These are phyloP conservation scores for Chaetomiaceae sp. DNA, from an alignment of 2,329 filamentous ascomycete species.

Conservation along the genomic window DNA sequence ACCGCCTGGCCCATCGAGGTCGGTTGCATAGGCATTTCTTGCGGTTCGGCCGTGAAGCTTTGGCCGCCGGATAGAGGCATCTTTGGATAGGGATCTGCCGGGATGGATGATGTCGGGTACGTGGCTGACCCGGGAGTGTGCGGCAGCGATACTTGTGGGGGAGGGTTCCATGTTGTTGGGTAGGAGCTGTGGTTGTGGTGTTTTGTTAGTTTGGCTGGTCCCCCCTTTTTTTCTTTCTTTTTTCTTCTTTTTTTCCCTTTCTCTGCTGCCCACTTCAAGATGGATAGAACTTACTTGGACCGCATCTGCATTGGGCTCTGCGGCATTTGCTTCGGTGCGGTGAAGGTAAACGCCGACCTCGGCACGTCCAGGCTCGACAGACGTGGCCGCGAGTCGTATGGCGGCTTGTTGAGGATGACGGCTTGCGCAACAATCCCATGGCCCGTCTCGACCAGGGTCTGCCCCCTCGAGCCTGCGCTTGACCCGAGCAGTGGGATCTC, in stretches of 20 bases:
- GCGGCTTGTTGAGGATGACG: conserved; percentile 45
- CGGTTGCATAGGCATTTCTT: conserved; percentile 51
- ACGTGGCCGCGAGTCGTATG: conserved; percentile 50
- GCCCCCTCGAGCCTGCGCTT: conserved; percentile 72
- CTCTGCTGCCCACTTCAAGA: too few relatives aligned
- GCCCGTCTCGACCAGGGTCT: conserved; percentile 63
- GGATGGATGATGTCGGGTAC: conserved; percentile 50
- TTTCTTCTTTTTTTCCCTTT: too few relatives aligned
- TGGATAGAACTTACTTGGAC: conserved; percentile 51
- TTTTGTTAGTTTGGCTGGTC: conserved; percentile 30
- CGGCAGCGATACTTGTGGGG: conserved; percentile 42
- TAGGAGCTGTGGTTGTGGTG: conserved; percentile 52
- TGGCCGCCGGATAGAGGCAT: conserved; percentile 46
- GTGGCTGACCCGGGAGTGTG: conserved; percentile 47
- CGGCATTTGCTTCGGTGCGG: conserved; percentile 49
- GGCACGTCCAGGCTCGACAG: conserved; percentile 53
- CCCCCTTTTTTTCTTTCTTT: background rate
- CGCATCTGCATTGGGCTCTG: conserved; percentile 52
- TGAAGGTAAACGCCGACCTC: conserved; percentile 55
- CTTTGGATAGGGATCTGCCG: conserved; percentile 50
- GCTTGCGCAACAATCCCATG: conserved; percentile 57
- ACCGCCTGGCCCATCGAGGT: conserved; percentile 50
- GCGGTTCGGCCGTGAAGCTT: conserved; percentile 47
- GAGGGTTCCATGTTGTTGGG: conserved; percentile 50
- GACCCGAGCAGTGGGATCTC: conserved; percentile 81